Percentiles rank a stretch among this genome's conserved stretches.
Conservation (phyloP, 352 stramenopile species). For the Pythium grandisporangium region DNA sequence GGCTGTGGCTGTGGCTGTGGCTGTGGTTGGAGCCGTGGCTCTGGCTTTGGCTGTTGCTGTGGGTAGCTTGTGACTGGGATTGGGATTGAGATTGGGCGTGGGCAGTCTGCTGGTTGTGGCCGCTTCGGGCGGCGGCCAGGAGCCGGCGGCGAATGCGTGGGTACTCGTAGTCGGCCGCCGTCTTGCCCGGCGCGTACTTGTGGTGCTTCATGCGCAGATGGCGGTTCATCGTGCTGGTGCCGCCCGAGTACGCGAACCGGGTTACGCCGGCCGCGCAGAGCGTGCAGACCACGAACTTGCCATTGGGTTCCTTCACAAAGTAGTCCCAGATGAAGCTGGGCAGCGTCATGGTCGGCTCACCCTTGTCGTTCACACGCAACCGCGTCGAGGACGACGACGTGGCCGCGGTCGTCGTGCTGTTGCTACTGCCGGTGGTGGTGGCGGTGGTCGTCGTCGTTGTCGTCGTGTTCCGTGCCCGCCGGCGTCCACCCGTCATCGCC, state of each 20-base stretch:
- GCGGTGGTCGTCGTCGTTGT: background rate
- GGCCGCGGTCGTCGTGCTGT: background rate
- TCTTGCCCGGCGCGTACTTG: slow-evolving; percentile 70
- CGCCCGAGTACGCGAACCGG: slow-evolving; percentile 74
- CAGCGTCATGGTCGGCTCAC: slow-evolving; percentile 51
- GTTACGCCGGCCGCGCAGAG: slow-evolving; percentile 55
- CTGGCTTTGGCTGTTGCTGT: too few relatives aligned
- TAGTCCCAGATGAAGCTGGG: slow-evolving; percentile 83
- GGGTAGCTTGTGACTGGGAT: too few relatives aligned
- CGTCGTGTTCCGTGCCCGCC: background rate
- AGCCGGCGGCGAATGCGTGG: too few relatives aligned
- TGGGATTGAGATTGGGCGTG: too few relatives aligned
- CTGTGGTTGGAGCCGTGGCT: too few relatives aligned
- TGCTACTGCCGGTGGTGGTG: background rate
- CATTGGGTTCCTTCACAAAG: slow-evolving; percentile 65
- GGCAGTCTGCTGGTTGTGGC: too few relatives aligned
- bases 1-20: too few relatives aligned
- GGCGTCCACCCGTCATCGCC: too few relatives aligned
- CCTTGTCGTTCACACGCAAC: slow-evolving; percentile 33
- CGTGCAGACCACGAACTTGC: slow-evolving; percentile 75
- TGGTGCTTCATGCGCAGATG: slow-evolving; percentile 77
- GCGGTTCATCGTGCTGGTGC: slow-evolving; percentile 79
- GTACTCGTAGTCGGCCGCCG: slow-evolving; percentile 61
- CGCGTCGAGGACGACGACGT: slow-evolving; percentile 4
- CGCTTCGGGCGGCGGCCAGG: too few relatives aligned